phyloP scores from a whole-genome alignment of 352 stramenopile species.

The Globisporangium abappressorium region DNA sequence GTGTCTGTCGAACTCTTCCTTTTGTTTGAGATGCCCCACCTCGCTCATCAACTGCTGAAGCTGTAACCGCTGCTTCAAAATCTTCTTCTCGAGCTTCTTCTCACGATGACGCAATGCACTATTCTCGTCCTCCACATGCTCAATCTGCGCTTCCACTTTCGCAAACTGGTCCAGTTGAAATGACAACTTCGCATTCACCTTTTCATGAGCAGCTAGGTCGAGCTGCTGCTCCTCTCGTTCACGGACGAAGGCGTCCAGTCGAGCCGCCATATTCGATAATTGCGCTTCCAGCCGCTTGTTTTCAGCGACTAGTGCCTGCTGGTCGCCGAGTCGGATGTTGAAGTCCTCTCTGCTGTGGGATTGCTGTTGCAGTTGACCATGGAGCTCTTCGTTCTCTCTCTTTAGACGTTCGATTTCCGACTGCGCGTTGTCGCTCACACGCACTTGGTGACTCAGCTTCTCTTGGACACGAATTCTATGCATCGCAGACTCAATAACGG shows the following conservation, averaged over 20 bases:
- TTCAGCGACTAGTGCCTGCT: neutral
- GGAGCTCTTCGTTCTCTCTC: conserved; percentile 4
- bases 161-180: conserved; percentile 22
- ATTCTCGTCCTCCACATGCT: conserved; percentile 19
- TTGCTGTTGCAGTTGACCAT: conserved; percentile 6
- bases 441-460: neutral
- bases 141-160: conserved; percentile 20
- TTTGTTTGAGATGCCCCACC: conserved; percentile 11
- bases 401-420: conserved; percentile 6
- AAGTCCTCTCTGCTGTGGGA: conserved; percentile 4
- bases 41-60: conserved; percentile 25
- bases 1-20: conserved; percentile 22
- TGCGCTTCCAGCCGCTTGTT: conserved; percentile 14
- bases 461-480: conserved; percentile 1
- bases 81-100: conserved; percentile 25
- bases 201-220: conserved; percentile 6
- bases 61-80: conserved; percentile 32
- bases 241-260: neutral
- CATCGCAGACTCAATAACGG: conserved; percentile 10
- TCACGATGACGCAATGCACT: conserved; percentile 10
- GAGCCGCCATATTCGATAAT: neutral
- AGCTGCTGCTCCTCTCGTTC: conserved; percentile 8
- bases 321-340: neutral
- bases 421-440: neutral
- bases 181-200: conserved; percentile 7